Conservation (phyloP, 2,329 filamentous ascomycete species). For the Scytalidium sp. region DNA sequence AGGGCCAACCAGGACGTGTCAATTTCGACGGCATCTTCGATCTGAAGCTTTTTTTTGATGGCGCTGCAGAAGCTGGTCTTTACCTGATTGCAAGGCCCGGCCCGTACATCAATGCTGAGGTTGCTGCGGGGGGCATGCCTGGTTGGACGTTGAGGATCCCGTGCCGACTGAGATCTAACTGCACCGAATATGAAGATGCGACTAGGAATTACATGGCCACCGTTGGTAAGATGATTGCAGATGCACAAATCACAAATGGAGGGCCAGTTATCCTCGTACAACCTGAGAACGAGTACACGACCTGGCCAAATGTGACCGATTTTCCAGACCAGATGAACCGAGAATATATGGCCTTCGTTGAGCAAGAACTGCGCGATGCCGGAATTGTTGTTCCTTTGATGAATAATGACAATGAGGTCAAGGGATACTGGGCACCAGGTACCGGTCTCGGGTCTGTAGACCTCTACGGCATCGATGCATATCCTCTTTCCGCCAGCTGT, state of each 20-base stretch:
- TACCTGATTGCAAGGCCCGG: conserved; percentile 67
- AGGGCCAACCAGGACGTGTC: conserved; percentile 68
- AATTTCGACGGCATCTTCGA: conserved; percentile 68
- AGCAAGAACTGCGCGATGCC: conserved; percentile 49
- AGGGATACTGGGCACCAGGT: conserved; percentile 52
- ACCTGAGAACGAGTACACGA: conserved; percentile 54
- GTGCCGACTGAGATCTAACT: conserved; percentile 49
- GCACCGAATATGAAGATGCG: conserved; percentile 48
- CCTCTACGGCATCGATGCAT: conserved; percentile 49
- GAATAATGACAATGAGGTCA: conserved; percentile 55
- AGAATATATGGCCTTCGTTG: conserved; percentile 55
- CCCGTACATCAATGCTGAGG: conserved; percentile 62
- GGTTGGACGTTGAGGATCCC: conserved; percentile 62
- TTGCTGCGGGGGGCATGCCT: conserved; percentile 59
- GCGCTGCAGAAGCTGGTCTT: conserved; percentile 66
- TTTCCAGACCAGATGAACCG: conserved; percentile 46
- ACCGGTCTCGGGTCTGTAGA: conserved; percentile 49
- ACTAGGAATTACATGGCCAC: conserved; percentile 52
- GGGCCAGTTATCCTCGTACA: conserved; percentile 55
- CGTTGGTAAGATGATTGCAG: conserved; percentile 46
- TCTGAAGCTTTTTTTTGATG: conserved; percentile 70
- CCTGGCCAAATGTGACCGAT: conserved; percentile 40
- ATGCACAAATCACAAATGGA: conserved; percentile 54
- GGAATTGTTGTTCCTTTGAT: conserved; percentile 59
- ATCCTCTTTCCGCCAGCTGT: conserved; percentile 30